Evolutionary conservation across 129 eudicot species (phyloP).

Genomic region (Pittosporum tobira): DNA sequence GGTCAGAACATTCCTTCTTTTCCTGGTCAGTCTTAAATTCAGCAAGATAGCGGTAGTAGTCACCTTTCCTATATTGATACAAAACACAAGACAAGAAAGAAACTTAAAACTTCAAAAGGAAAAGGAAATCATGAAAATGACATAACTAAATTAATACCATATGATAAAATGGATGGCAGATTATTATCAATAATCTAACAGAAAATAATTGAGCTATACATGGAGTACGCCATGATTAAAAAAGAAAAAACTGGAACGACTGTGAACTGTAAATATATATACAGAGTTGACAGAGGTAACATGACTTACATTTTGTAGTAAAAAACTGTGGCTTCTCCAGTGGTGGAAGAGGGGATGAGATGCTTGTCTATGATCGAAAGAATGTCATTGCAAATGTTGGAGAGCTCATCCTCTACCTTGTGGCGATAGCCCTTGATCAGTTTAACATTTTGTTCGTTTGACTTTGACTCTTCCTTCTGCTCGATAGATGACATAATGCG

Average conservation of each 20-base stretch:
- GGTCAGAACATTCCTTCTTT: constrained; percentile 37
- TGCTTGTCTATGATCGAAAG: constrained; percentile 45
- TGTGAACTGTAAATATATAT: neutral
- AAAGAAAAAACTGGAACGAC: neutral
- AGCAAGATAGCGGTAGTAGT: constrained; percentile 48
- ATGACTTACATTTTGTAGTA: constrained; percentile 56
- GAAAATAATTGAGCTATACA: no score
- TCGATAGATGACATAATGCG: constrained; percentile 64
- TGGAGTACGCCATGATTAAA: no score
- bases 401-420: constrained; percentile 59
- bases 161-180: neutral
- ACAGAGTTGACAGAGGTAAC: neutral
- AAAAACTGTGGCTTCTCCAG: constrained; percentile 61
- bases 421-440: constrained; percentile 43
- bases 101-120: neutral
- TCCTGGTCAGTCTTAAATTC: constrained; percentile 33
- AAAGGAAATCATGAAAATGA: neutral
- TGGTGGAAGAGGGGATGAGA: constrained; percentile 39
- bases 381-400: constrained; percentile 47
- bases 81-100: neutral
- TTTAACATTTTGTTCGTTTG: constrained; percentile 47
- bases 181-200: constrained; percentile 1
- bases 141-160: no score
- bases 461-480: constrained; percentile 57
- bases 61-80: constrained; percentile 39